A percentile compares a stretch with the other conserved stretches of the same genome.
These are phyloP conservation scores for Fusarium poae DNA, from an alignment of 2,329 filamentous ascomycete species.

Conservation along the genomic window DNA sequence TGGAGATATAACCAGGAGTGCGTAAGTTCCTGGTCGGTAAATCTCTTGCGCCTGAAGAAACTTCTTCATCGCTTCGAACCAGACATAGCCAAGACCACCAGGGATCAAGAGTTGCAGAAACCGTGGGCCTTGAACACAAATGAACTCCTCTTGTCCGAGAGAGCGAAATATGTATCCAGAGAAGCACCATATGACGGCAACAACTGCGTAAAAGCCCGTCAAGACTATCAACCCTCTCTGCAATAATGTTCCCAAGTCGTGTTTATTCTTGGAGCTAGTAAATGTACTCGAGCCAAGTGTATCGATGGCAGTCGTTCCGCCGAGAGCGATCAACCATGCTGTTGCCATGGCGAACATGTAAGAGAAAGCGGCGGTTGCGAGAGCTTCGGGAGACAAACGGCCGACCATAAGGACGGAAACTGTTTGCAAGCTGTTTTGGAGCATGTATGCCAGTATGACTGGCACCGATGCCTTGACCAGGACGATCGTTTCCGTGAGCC, in stretches of 20 bases:
- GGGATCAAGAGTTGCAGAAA: slow-evolving; percentile 82
- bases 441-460: slow-evolving; percentile 84
- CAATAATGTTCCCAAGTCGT: slow-evolving; percentile 81
- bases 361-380: slow-evolving; percentile 86
- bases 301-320: slow-evolving; percentile 87
- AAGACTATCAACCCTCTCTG: slow-evolving; percentile 82
- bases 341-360: slow-evolving; percentile 96
- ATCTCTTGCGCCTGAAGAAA: slow-evolving; percentile 90
- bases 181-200: slow-evolving; percentile 79
- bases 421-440: slow-evolving; percentile 89
- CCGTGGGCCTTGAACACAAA: slow-evolving; percentile 78
- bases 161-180: slow-evolving; percentile 80
- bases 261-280: slow-evolving; percentile 82
- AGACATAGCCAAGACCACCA: slow-evolving; percentile 87
- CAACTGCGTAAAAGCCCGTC: slow-evolving; percentile 76
- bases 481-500: slow-evolving; percentile 53
- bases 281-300: slow-evolving; percentile 86
- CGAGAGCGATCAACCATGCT: slow-evolving; percentile 87
- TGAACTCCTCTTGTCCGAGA: slow-evolving; percentile 82
- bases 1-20: slow-evolving; percentile 84
- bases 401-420: slow-evolving; percentile 85
- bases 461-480: slow-evolving; percentile 78
- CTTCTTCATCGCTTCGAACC: slow-evolving; percentile 88
- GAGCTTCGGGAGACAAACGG: slow-evolving; percentile 80
- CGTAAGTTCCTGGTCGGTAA: slow-evolving; percentile 86